phyloP scores from a whole-genome alignment of 2,329 filamentous ascomycete species.

The Pestalotiopsis sp. region DNA sequence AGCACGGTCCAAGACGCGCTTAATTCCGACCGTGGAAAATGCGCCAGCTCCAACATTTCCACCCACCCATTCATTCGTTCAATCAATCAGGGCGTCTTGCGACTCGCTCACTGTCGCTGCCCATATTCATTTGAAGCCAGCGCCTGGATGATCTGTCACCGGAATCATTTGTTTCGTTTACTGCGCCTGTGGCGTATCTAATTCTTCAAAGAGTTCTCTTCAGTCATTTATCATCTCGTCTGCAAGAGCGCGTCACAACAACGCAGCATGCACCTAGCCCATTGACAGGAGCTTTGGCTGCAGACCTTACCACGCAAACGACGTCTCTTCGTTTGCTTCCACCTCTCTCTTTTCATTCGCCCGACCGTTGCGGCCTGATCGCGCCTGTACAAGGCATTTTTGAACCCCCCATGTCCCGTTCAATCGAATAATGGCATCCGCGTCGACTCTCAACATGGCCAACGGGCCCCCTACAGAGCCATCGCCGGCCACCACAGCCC shows the following conservation, averaged over 20 bases:
- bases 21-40: slow-evolving; percentile 2
- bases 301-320: background rate
- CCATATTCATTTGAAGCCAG: background rate
- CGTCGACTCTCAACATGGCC: slow-evolving; percentile 13
- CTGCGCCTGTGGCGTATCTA: background rate
- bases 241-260: background rate
- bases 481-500: slow-evolving; percentile 23
- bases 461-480: slow-evolving; percentile 25
- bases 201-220: background rate
- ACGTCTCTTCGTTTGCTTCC: background rate
- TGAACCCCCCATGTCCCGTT: no score
- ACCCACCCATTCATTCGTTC: background rate
- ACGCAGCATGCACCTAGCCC: background rate
- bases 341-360: background rate
- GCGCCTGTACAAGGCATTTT: background rate
- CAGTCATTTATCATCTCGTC: background rate
- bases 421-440: slow-evolving; percentile 23
- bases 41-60: background rate
- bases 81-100: background rate
- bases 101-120: background rate
- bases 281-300: background rate
- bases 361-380: background rate
- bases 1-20: slow-evolving; percentile 10
- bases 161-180: background rate
- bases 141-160: background rate